A percentile compares a stretch with the other conserved stretches of the same genome.
Conservation (phyloP, 768 basidiomycete genomes). For the Tulasnella sp. region DNA sequence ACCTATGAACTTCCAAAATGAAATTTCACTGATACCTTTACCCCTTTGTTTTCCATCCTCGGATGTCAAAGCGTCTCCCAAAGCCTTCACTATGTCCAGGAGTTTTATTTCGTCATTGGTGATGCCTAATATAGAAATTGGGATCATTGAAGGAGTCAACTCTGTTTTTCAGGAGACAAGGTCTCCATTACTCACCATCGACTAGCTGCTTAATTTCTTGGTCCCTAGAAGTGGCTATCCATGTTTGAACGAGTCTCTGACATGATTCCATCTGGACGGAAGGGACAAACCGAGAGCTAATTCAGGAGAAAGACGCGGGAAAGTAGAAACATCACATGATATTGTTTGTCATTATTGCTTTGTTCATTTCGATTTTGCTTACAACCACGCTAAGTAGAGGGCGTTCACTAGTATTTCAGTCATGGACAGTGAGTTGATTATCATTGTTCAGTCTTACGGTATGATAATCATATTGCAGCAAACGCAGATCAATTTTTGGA, state of each 20-base stretch:
- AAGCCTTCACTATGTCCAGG: slow-evolving; percentile 67
- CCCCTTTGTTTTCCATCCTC: slow-evolving; percentile 66
- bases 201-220: slow-evolving; percentile 46
- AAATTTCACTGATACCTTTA: slow-evolving; percentile 45
- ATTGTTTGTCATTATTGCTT: too few species aligned
- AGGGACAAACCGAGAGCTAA: too few species aligned
- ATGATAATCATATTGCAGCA: too few species aligned
- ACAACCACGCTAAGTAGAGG: too few species aligned
- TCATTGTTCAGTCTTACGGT: too few species aligned
- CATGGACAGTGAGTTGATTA: too few species aligned
- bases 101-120: slow-evolving; percentile 46
- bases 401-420: too few species aligned
- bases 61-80: slow-evolving; percentile 78
- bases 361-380: too few species aligned
- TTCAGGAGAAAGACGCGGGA: too few species aligned
- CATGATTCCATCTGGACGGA: slow-evolving; percentile 30
- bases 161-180: background rate
- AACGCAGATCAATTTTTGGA: too few species aligned
- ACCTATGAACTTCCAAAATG: background rate
- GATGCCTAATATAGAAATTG: slow-evolving; percentile 29
- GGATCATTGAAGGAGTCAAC: background rate
- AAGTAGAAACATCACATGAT: too few species aligned
- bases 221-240: slow-evolving; percentile 53
- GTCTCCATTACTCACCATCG: slow-evolving; percentile 34
- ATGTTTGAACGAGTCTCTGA: slow-evolving; percentile 50